These are phyloP conservation scores for Solanum chiquidenum DNA, from an alignment of 257 asterid genomes.

Conservation along the genomic window DNA sequence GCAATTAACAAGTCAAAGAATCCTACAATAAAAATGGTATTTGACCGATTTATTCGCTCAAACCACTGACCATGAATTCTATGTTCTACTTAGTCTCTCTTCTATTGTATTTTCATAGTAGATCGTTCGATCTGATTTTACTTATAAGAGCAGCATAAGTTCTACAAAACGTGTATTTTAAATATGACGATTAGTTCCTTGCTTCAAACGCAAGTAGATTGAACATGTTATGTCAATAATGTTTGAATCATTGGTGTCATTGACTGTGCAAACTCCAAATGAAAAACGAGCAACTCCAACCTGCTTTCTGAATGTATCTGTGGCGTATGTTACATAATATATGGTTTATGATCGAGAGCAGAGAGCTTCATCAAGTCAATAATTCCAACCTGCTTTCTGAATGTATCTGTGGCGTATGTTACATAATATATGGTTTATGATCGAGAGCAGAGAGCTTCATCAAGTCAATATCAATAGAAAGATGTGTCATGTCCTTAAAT, in stretches of 20 bases:
- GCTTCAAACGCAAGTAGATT: neutral
- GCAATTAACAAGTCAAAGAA: neutral
- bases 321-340: neutral
- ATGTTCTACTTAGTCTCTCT: neutral
- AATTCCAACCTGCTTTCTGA: neutral
- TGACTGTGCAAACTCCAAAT: neutral
- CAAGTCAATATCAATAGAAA: neutral
- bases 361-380: neutral
- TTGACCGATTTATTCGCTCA: neutral
- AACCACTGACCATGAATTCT: neutral
- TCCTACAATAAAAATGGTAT: neutral
- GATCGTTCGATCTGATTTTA: neutral
- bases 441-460: neutral
- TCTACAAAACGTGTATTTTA: neutral
- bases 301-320: neutral
- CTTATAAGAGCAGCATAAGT: neutral
- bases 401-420: neutral
- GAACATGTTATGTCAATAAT: neutral
- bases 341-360: neutral
- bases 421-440: neutral
- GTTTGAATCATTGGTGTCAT: neutral
- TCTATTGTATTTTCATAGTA: neutral
- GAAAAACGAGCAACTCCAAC: neutral
- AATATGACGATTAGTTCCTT: neutral
- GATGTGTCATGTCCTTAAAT: neutral